Base-by-base conservation (phyloP, 2,329 filamentous ascomycete genomes). In the Penicillium sp. region DNA sequence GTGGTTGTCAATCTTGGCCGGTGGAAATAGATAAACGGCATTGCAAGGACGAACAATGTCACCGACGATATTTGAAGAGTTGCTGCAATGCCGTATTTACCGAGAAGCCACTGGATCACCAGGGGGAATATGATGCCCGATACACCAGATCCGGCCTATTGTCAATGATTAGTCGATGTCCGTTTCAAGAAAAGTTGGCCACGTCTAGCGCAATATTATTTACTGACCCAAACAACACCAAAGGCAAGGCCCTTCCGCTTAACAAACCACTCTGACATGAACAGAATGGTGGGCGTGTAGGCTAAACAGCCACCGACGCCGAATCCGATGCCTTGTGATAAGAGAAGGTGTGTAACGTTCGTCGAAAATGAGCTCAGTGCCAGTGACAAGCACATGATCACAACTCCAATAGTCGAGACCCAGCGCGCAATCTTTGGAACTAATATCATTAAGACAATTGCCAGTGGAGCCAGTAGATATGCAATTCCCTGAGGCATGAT, bases 181-280 rank as follows among this genome's bases (percentile, higher is more conserved):
- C 31, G 11, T 5, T 14, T 16, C 4, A 16, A 21, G 13, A 4
- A 6, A 43, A 1, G 24, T 27, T 27, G 3, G 24, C 24, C 13
- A 21, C 1, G 24, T 39, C 16, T 7, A 39, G n/a, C 24, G 27
- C 3, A 42, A 7, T n/a, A 7, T 14, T 1, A 6, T 16, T 9
- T 39, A 55, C 69, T 59, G 43, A 70, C 75, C 77, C 79, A 79
- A 34, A 79, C 75, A 6, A 76, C 73, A 5, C 81, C 81, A 57
- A 77, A 81, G 0, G 80, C 80, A 18, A 83, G 70, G 1, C 79
- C 79, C 61, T 79, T 77, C 5, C 75, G 68, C 21, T 67, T 66
- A 8, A 79, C 72, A 64, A 82, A 83, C 74, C 64, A 86, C 61
- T 82, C 78, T 47, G 81, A 77, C 40, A 82, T 68, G 49, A 76